Evolutionary conservation across 2,329 filamentous ascomycete genomes (phyloP).

Genomic region (Anthostomella pinea): DNA sequence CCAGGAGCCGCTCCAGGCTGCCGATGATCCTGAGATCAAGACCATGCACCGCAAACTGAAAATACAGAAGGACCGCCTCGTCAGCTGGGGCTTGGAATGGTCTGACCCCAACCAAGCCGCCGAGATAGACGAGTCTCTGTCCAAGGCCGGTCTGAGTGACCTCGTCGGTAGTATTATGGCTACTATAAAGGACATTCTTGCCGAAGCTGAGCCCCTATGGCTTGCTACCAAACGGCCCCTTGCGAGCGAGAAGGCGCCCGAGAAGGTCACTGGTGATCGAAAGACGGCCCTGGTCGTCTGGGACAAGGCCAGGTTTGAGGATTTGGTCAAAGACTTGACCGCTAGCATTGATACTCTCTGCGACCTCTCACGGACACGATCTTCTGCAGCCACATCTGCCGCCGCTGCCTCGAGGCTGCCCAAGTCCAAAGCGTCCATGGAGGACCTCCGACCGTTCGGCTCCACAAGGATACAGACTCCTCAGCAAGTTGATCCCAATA

Average conservation of each 20-base stretch:
- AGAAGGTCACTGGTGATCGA: constrained; percentile 42
- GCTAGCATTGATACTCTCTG: constrained; percentile 77
- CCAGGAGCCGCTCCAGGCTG: constrained; percentile 60
- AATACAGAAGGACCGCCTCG: constrained; percentile 75
- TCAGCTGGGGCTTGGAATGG: constrained; percentile 81
- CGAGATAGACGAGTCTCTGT: constrained; percentile 69
- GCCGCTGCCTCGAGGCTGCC: constrained; percentile 32
- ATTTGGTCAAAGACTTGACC: constrained; percentile 71
- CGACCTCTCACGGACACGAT: constrained; percentile 67
- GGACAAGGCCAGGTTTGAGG: constrained; percentile 72
- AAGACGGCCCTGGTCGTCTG: constrained; percentile 59
- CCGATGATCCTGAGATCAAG: constrained; percentile 67
- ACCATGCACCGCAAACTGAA: constrained; percentile 71
- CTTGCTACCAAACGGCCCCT: constrained; percentile 52
- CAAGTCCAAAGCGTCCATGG: constrained; percentile 37
- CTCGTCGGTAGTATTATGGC: constrained; percentile 75
- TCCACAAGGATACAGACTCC: constrained; percentile 61
- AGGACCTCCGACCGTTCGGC: constrained; percentile 53
- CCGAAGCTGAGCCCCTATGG: constrained; percentile 73
- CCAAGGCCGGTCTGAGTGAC: constrained; percentile 72
- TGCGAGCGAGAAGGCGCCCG: constrained; percentile 36
- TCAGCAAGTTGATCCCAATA: constrained; percentile 55
- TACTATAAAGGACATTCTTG: constrained; percentile 76
- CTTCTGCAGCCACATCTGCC: constrained; percentile 39
- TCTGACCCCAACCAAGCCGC: constrained; percentile 67